Percentiles rank a stretch among this genome's conserved stretches.
Conservation (phyloP, 2,329 filamentous ascomycete genomes). For the Paecilomyces formosus region DNA sequence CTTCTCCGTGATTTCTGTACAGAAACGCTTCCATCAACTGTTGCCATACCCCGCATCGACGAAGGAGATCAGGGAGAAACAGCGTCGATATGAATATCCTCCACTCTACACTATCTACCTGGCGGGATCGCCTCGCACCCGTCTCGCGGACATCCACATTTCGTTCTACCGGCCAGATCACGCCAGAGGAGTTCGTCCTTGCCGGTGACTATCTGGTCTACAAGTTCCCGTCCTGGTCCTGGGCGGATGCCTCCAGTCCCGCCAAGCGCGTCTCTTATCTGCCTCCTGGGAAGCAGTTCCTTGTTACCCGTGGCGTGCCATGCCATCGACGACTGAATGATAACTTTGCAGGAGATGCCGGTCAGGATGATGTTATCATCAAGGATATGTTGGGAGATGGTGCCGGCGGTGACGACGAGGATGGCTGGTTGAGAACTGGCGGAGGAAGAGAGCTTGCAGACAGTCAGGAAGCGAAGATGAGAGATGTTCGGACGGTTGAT, state of each 20-base stretch:
- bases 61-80: neutral
- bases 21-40: neutral
- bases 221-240: conserved; percentile 98
- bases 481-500: conserved; percentile 80
- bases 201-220: conserved; percentile 97
- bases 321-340: conserved; percentile 88
- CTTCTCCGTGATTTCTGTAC: neutral
- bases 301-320: conserved; percentile 89
- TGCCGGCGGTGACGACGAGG: conserved; percentile 58
- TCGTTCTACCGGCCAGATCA: conserved; percentile 88
- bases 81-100: conserved; percentile 68
- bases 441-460: conserved; percentile 55
- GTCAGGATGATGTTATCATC: conserved; percentile 79
- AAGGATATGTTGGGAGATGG: conserved; percentile 59
- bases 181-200: conserved; percentile 89
- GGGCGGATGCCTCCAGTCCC: conserved; percentile 80
- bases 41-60: conserved; percentile 7
- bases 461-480: conserved; percentile 66
- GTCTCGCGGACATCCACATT: conserved; percentile 89
- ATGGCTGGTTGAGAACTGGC: conserved; percentile 87
- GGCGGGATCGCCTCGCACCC: conserved; percentile 86
- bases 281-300: conserved; percentile 84
- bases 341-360: conserved; percentile 83
- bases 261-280: conserved; percentile 73
- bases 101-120: conserved; percentile 83